Conservation (phyloP, 352 stramenopile genomes). For the Phytophthora pinifolia region DNA sequence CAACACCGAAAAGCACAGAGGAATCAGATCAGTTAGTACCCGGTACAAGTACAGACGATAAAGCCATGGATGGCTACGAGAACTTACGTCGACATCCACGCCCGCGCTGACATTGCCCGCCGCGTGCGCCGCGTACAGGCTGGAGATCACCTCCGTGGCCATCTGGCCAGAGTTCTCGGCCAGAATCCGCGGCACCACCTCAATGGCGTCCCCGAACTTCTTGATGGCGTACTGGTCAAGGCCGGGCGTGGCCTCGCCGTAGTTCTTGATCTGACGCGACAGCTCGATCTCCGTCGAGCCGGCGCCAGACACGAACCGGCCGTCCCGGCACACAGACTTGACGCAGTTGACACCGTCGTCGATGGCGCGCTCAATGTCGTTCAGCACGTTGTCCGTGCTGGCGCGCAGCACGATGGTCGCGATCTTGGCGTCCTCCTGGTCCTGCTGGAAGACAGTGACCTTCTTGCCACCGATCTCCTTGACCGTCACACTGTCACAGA, state of each 20-base stretch:
- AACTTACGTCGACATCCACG: slow-evolving; percentile 93
- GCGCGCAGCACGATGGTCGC: slow-evolving; percentile 95
- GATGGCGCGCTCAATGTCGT: slow-evolving; percentile 98
- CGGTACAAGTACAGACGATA: not conserved
- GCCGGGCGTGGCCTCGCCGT: slow-evolving; percentile 94
- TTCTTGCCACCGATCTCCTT: slow-evolving; percentile 96
- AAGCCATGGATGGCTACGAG: not conserved
- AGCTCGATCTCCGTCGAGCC: slow-evolving; percentile 97
- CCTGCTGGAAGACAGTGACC: slow-evolving; percentile 96
- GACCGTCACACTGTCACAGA: slow-evolving; percentile 91
- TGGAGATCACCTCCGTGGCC: slow-evolving; percentile 93
- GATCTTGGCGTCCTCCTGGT: slow-evolving; percentile 94
- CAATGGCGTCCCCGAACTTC: slow-evolving; percentile 98
- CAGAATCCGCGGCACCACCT: slow-evolving; percentile 97
- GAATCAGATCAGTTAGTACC: slow-evolving; percentile 21
- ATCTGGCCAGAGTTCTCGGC: slow-evolving; percentile 98
- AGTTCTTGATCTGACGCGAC: slow-evolving; percentile 92
- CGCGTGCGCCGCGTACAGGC: slow-evolving; percentile 94
- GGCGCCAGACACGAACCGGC: slow-evolving; percentile 93
- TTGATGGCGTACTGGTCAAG: slow-evolving; percentile 99
- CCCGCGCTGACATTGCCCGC: slow-evolving; percentile 90
- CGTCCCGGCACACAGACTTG: slow-evolving; percentile 94
- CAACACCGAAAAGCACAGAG: slow-evolving; percentile 12
- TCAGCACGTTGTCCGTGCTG: slow-evolving; percentile 96
- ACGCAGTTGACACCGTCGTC: slow-evolving; percentile 98